These are phyloP conservation scores for Apium graveolens DNA, from an alignment of 129 eudicot species.

Conservation along the genomic window DNA sequence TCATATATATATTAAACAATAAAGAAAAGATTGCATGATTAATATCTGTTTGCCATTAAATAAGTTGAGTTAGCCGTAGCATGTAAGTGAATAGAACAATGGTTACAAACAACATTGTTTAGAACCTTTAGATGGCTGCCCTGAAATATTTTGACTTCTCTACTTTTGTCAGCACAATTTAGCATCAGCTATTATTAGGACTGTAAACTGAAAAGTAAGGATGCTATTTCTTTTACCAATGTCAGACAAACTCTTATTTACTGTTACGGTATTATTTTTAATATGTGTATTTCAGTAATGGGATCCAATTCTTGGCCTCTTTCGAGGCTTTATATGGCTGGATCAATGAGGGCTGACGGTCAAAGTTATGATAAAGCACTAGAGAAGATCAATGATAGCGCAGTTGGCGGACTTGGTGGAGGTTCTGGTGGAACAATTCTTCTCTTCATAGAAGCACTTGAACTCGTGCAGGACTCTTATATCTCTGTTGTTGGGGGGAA, in stretches of 20 bases:
- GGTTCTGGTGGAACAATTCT: slow-evolving; percentile 89
- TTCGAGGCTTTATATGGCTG: slow-evolving; percentile 57
- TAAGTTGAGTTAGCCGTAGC: neutral
- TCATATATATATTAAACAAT: neutral
- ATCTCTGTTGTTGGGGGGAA: slow-evolving; percentile 64
- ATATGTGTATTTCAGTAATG: slow-evolving; percentile 35
- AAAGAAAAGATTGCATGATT: neutral
- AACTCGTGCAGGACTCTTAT: slow-evolving; percentile 49
- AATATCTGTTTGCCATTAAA: neutral
- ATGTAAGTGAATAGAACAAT: neutral
- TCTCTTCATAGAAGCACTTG: slow-evolving; percentile 49
- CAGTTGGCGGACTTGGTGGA: slow-evolving; percentile 70
- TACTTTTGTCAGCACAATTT: neutral
- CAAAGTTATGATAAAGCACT: slow-evolving; percentile 43
- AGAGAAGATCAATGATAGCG: slow-evolving; percentile 37
- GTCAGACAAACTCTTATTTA: neutral
- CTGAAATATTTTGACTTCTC: neutral
- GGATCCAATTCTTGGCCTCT: slow-evolving; percentile 79
- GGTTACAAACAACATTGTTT: neutral
- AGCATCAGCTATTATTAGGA: neutral
- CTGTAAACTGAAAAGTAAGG: neutral
- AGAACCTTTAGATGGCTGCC: neutral
- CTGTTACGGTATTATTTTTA: slow-evolving; percentile 3
- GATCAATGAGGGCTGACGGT: slow-evolving; percentile 80
- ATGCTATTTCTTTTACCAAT: neutral